Evolutionary conservation across 805 yeast species (phyloP), one percentile per base, ranked within the genome.

Genomic region (Pichia cabralensis): DNA sequence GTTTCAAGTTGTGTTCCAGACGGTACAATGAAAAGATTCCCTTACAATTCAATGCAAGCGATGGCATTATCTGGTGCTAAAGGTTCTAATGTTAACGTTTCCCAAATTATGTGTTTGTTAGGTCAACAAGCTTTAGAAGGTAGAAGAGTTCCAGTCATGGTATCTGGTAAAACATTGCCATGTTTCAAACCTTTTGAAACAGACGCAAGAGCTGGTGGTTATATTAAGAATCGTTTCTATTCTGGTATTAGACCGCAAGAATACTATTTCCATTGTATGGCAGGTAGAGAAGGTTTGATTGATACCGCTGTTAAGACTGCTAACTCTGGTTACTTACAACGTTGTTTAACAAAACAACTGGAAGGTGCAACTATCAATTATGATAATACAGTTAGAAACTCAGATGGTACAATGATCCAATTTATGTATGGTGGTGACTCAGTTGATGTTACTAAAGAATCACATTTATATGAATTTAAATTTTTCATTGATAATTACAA

Each of bases 71-170:
- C 97, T 28, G 99, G 99, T 61, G 99, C 99, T 41, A 92, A 92
- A 64, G 99, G 99, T 55, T 92, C 98, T 19, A 84, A 83, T 49
- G 99, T 92, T 46, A 92, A 92, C 53, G 97, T 92, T 46, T 89
- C 98, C 26, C 99, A 92, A 67, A 94, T 92, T 64, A 94, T 94
- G 98, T 92, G 99, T 74, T 69, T 94, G 53, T 72, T 92, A 46
- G 99, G 99, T 33, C 99, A 92, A 64, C 99, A 92, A 65, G 97
- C 97, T 28, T 71, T 92, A 52, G 99, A 92, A 67, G 99, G 99
- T 63, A 79, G 97, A 62, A 80, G 99, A 70, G 98, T 92, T 16
- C 99, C 99, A 13, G 94, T 89, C 30, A 92, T 92, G 99, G 96
- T 92, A 20, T 79, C 94, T 46, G 99, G 99, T 58, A 92, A 92